phyloP scores from a whole-genome alignment of 2,329 filamentous ascomycete species.

The Aspergillus carbonarius region DNA sequence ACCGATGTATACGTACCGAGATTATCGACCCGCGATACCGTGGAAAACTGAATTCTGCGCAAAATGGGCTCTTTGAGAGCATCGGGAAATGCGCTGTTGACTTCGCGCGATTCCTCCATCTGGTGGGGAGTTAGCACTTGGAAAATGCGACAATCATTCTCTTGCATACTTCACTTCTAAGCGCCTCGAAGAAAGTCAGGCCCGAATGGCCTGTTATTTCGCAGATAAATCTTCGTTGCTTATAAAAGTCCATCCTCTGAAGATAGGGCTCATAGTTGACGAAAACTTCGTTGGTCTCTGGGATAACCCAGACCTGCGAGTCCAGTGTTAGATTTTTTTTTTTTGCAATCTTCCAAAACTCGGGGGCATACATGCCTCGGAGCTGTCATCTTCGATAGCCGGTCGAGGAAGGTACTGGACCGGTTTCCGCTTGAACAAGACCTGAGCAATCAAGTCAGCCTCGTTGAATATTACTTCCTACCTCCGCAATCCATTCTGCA shows the following conservation, averaged over 20 bases:
- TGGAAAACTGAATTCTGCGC: conserved; percentile 87
- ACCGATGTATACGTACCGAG: conserved; percentile 51
- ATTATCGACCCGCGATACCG: conserved; percentile 83
- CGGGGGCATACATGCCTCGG: conserved; percentile 63
- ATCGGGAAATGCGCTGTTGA: conserved; percentile 89
- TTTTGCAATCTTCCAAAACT: conserved; percentile 10
- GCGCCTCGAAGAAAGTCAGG: conserved; percentile 87
- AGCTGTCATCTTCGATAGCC: conserved; percentile 73
- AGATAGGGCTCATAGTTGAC: conserved; percentile 84
- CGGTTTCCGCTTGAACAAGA: conserved; percentile 93
- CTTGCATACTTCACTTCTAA: conserved; percentile 78
- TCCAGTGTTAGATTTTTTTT: conserved; percentile 6
- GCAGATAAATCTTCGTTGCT: conserved; percentile 90
- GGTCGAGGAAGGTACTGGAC: conserved; percentile 76
- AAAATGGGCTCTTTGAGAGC: conserved; percentile 86
- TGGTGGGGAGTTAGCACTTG: conserved; percentile 34
- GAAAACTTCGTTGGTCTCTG: conserved; percentile 88
- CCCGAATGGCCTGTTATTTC: conserved; percentile 92
- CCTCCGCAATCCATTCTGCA: not conserved
- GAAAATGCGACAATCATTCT: not conserved
- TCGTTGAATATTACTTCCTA: not conserved
- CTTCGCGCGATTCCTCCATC: conserved; percentile 78
- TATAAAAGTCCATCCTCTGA: conserved; percentile 86
- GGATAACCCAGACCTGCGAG: conserved; percentile 81
- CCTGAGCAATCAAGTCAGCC: conserved; percentile 54